Evolutionary conservation across 176 grass and related monocot species (phyloP).

Genomic region (Bolboschoenus planiculmis): DNA sequence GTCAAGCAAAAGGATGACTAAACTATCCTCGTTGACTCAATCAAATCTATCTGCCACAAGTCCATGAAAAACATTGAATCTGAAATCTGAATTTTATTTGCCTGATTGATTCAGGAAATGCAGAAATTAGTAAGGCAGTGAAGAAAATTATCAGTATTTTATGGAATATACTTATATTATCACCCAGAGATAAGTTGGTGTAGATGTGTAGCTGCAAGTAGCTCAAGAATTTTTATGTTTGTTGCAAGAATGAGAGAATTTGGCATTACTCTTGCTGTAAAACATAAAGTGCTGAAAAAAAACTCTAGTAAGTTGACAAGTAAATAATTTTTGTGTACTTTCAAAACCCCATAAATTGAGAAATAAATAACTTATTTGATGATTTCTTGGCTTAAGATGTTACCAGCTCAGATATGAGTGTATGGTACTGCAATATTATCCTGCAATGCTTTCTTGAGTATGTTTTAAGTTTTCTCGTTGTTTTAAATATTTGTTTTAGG

Average conservation of each 20-base stretch:
- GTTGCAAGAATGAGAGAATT: neutral
- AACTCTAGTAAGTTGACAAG: neutral
- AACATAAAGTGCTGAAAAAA: neutral
- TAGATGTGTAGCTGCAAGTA: neutral
- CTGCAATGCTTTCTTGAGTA: neutral
- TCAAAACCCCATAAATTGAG: neutral
- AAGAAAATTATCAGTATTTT: neutral
- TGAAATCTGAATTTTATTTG: neutral
- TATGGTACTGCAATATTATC: neutral
- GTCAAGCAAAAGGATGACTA: neutral
- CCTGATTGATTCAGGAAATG: neutral
- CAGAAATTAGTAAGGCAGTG: neutral
- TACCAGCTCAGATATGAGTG: neutral
- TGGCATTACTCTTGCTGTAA: too few relatives aligned
- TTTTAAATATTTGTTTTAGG: slow-evolving; percentile 32
- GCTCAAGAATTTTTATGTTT: neutral
- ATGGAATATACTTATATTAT: neutral
- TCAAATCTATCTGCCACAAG: neutral
- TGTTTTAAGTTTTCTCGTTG: neutral
- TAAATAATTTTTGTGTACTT: neutral
- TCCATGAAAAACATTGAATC: neutral
- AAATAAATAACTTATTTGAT: neutral
- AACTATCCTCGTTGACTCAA: neutral
- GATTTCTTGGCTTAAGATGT: neutral
- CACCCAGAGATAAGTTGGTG: neutral